Evolutionary conservation across 352 stramenopile genomes (phyloP), one percentile per base, ranked within the genome.

Genomic region (Globisporangium cylindrosporum): DNA sequence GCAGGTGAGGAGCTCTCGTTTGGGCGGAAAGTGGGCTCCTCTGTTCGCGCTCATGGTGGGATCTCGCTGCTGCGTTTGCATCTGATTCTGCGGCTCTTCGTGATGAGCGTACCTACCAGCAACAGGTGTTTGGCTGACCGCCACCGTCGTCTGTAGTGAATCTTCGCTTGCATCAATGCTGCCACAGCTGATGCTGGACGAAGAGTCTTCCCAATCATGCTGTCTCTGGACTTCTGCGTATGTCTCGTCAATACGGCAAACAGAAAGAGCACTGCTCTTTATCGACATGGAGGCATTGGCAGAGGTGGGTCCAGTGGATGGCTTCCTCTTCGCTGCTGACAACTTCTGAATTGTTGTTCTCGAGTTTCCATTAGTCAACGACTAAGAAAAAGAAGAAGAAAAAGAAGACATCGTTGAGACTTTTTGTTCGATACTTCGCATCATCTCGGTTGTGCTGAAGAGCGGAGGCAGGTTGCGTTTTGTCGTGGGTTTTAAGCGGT

Each of bases 381-480:
- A 20, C 29, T 27, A 8, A 1, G 27, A 24, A 1, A 15, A 24
- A 24, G 22, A 38, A 22, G 27, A 43, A 20, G 49, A 20, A 14
- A 12, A 58, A 34, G 51, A 22, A 32, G 3, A 32, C 38, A 6
- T 48, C 14, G 38, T 25, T 3, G 14, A 41, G 15, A 0, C 6
- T 12, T 38, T 22, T 32, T 15, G 22, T 43, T 20, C 7, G 20
- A 24, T 38, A 27, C 22, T 10, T 20, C 14, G 38, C n/a, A 43
- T 3, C 66, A 67, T 62, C 34, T 64, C 53, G 6, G 49, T 51
- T 6, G 59, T 67, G 36, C 66, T 71, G 36, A 71, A 64, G 2
- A 75, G 67, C 18, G 58, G 14, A 1, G 61, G 66, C 1, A 73
- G 36, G 15, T 58, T 66, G 54, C 67, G 70, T 20, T 75, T 75